phyloP scores from a whole-genome alignment of 177 flowering plant genomes.

The Telopea speciosissima region DNA sequence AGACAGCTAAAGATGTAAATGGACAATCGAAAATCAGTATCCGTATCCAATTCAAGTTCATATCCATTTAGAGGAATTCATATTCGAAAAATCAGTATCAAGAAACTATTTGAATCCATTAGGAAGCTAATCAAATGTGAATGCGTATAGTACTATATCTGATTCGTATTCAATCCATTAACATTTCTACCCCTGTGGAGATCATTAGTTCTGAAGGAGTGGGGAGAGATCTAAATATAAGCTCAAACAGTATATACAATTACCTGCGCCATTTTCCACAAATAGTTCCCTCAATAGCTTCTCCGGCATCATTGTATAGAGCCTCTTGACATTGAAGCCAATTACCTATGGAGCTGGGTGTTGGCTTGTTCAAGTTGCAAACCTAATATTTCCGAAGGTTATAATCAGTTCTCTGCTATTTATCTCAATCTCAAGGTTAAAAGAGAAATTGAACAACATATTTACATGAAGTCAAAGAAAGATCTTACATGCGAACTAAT shows the following conservation, averaged over 20 bases:
- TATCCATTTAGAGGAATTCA: too few species aligned
- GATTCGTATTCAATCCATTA: too few species aligned
- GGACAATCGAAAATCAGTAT: too few species aligned
- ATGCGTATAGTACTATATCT: too few species aligned
- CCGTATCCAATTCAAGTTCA: too few species aligned
- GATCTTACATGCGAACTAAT: conserved; percentile 31
- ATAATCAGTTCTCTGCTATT: conserved; percentile 7
- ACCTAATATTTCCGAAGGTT: conserved; percentile 26
- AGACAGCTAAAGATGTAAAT: too few species aligned
- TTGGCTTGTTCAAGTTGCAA: conserved; percentile 22
- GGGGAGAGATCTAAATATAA: background rate
- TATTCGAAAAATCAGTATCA: too few species aligned
- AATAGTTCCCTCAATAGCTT: conserved; percentile 37
- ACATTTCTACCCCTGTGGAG: too few species aligned
- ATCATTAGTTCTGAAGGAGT: too few species aligned
- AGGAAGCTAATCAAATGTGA: too few species aligned
- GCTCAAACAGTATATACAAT: background rate
- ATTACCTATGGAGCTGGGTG: conserved; percentile 50
- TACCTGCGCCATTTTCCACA: conserved; percentile 99
- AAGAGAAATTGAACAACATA: conserved; percentile 4
- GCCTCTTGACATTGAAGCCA: conserved; percentile 88
- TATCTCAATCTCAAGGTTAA: background rate
- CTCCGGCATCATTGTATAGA: conserved; percentile 28
- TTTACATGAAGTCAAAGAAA: conserved; percentile 1
- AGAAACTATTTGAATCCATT: too few species aligned